Base-by-base conservation (phyloP, 1,284 basidiomycete genomes). In the Cryptococcus deneoformans region DNA sequence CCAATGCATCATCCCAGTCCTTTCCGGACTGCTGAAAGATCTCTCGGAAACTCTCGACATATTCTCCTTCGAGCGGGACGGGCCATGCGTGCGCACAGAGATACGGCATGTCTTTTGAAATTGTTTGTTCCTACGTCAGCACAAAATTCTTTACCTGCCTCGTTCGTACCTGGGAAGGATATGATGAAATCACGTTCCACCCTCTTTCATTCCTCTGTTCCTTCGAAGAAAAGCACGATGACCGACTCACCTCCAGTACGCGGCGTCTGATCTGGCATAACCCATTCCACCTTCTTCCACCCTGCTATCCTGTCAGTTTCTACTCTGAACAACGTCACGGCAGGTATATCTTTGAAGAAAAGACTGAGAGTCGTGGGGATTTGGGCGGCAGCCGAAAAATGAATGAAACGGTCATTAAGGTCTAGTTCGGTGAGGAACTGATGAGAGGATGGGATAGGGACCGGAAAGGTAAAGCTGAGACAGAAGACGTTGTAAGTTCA, bases 381-480 rank as follows among this genome's bases (percentile, higher is more conserved):
- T 70, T 87, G 85, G n/a, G 65, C 46, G 2, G 83, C 80, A 11
- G 82, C 83, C 6, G 85, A 86, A 38, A 87, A 78, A 70, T 87
- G 86, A 50, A 87, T 81, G 75, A 85, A 86, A 16, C 84, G 83
- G 53, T 77, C 75, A 40, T 75, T 61, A 12, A 60, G 59, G 58
- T 76, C 74, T 14, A 70, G 59, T 35, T 68, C 63, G 20, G 62
- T 65, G 24, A 75, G 64, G 62, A 76, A 71, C 34, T 61, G 56
- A 52, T 69, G 68, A 3, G 66, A 67, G 2, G 72, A 62, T 1
- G 72, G 71, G 39, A 76, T 68, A 5, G 73, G 73, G 10, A 69
- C 62, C 11, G 72, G 71, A 57, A 73, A 69, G 36, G 65, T 66
- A 60, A 67, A 72, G 20, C 71, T 73, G 54, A 35, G 39, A 48